Base-by-base conservation (phyloP, 192 early-diverging fungal genomes). In the Globomyces pollinis-pini region DNA sequence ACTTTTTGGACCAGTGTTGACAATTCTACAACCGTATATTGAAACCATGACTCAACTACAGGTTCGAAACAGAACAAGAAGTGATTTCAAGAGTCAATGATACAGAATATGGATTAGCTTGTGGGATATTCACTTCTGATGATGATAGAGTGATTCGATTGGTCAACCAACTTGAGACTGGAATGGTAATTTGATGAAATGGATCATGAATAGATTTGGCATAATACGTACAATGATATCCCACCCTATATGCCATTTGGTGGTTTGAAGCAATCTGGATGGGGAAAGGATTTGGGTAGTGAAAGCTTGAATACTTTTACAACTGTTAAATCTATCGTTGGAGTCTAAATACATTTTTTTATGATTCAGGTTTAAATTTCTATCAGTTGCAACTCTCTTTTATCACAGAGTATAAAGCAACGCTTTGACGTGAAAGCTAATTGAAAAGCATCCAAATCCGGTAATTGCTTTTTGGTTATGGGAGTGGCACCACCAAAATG, bases 241-340 rank as follows among this genome's bases (percentile, higher is more conserved):
- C 45, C 45, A 23, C 5, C 45, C 4, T 20, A 47, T 2, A 32
- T 47, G 26, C 41, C 59, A 6, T 60, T 60, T 61, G 42, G 33
- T 7, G 52, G 33, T 7, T 34, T 7, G 33, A 23, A 30, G 0
- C 12, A 58, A 9, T 3, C 43, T 38, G 61, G 61, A 38, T 36
- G 18, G 30, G 61, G 61, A 4, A 65, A 67, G 34, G 66, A 67
- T 3, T 39, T 35, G 15, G 66, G 66, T 32, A 38, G 36, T 20
- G 66, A 67, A 57, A 39, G 60, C 1, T 49, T 67, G 13, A 31
- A 62, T 26, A 54, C 35, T 24, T 67, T 65, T 36, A 58, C 66
- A 32, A 6, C 12, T 9, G 32, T 32, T 5, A 67, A 67, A 35
- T 47, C 66, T n/a, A 61, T 67, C 15, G 18, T 7, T 18, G 45